Percentiles rank a stretch among this genome's conserved stretches.
Conservation (phyloP, 768 basidiomycete genomes). For the Trametes villosa region DNA sequence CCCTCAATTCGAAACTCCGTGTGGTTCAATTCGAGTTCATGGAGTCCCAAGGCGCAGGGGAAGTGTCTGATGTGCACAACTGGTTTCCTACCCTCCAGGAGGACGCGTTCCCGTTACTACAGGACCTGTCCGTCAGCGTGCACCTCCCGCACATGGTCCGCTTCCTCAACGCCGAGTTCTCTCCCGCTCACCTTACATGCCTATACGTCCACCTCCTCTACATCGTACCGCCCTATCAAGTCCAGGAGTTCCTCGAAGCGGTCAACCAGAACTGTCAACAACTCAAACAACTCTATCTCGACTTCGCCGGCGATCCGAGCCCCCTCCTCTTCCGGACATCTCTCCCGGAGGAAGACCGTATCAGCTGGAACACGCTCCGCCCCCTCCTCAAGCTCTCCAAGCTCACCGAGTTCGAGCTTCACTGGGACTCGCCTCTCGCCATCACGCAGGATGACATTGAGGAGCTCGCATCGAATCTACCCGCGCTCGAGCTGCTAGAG, state of each 20-base stretch:
- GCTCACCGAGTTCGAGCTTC: slow-evolving; percentile 39
- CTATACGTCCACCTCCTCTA: slow-evolving; percentile 56
- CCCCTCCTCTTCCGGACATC: slow-evolving; percentile 12
- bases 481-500: slow-evolving; percentile 29
- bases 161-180: slow-evolving; percentile 49
- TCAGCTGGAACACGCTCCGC: slow-evolving; percentile 42
- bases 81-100: slow-evolving; percentile 50
- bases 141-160: slow-evolving; percentile 47
- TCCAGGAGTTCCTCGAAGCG: slow-evolving; percentile 48
- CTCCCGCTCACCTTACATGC: slow-evolving; percentile 53
- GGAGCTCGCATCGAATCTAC: slow-evolving; percentile 35
- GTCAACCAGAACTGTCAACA: slow-evolving; percentile 52
- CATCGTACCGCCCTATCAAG: slow-evolving; percentile 45
- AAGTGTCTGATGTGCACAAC: slow-evolving; percentile 45
- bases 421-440: slow-evolving; percentile 31
- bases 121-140: slow-evolving; percentile 54
- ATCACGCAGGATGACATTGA: slow-evolving; percentile 35
- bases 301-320: slow-evolving; percentile 21
- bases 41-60: slow-evolving; percentile 52
- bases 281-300: slow-evolving; percentile 49
- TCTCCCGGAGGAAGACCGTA: slow-evolving; percentile 25
- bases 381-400: slow-evolving; percentile 40
- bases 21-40: slow-evolving; percentile 58
- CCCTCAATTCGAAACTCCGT: slow-evolving; percentile 46
- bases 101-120: slow-evolving; percentile 57